A percentile compares a stretch with the other conserved stretches of the same genome.
These are phyloP conservation scores for Penicillium alfredii DNA, from an alignment of 495 filamentous ascomycete genomes.

Conservation along the genomic window DNA sequence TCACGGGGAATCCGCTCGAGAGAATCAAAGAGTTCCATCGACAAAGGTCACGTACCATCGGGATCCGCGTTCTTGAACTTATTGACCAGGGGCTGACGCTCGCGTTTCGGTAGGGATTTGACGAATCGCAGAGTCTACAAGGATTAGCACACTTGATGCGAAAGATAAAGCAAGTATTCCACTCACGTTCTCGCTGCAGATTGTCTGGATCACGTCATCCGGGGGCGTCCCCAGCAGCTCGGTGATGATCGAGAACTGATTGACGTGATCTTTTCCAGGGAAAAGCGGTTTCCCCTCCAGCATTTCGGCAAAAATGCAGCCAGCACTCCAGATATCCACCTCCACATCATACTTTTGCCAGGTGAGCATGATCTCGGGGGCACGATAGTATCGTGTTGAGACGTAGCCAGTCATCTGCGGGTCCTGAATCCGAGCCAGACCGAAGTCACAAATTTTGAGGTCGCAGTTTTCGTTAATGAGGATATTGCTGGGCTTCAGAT, in stretches of 20 bases:
- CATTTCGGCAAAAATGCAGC: constrained; percentile 99
- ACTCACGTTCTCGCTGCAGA: constrained; percentile 94
- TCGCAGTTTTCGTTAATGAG: constrained; percentile 99
- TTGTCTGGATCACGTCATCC: constrained; percentile 96
- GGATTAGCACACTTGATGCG: constrained; percentile 3
- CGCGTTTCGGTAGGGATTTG: constrained; percentile 93
- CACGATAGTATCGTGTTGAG: constrained; percentile 96
- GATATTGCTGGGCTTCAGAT: constrained; percentile 97
- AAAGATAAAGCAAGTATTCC: background rate
- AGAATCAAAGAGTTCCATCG: too few relatives aligned
- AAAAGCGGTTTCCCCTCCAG: constrained; percentile 97
- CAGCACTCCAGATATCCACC: constrained; percentile 98
- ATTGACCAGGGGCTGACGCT: constrained; percentile 79
- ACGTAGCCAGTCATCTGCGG: constrained; percentile 99
- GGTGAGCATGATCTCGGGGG: constrained; percentile 98
- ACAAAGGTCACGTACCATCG: constrained; percentile 70
- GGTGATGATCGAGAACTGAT: constrained; percentile 99
- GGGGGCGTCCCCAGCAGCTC: constrained; percentile 96
- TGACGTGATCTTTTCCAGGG: constrained; percentile 98
- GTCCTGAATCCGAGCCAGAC: constrained; percentile 93
- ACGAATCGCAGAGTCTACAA: constrained; percentile 91
- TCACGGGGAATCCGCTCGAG: too few relatives aligned
- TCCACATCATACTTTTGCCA: constrained; percentile 99
- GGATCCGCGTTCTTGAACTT: constrained; percentile 97
- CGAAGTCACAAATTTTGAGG: constrained; percentile 98